Evolutionary conservation across 2,329 filamentous ascomycete genomes (phyloP).

Genomic region (Colletotrichum liaoningense): DNA sequence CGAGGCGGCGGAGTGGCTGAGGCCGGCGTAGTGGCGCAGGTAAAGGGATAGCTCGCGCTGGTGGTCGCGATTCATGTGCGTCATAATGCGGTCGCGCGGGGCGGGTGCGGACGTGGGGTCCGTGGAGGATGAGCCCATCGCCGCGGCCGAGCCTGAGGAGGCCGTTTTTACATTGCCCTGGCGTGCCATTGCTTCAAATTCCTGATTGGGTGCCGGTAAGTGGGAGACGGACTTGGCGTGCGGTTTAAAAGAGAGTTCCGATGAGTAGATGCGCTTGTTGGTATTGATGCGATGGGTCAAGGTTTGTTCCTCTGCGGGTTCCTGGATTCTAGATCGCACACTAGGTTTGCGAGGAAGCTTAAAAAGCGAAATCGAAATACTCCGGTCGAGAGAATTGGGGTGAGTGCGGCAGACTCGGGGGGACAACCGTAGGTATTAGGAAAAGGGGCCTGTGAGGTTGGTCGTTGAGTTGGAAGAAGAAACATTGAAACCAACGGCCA

Average conservation of each 20-base stretch:
- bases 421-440: not conserved
- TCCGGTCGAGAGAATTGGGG: not conserved
- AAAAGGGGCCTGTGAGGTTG: constrained; percentile 9
- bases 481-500: constrained; percentile 13
- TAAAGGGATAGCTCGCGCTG: constrained; percentile 79
- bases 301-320: not conserved
- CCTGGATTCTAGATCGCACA: not conserved
- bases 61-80: constrained; percentile 91
- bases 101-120: constrained; percentile 15
- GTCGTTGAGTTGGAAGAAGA: not conserved
- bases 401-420: not conserved
- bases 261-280: not conserved
- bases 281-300: not conserved
- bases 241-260: not conserved
- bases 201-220: not conserved
- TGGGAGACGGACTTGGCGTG: not conserved
- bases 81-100: constrained; percentile 60
- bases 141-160: not conserved
- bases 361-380: not conserved
- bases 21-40: constrained; percentile 76
- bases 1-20: constrained; percentile 66
- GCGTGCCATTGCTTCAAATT: not conserved
- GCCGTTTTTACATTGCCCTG: constrained; percentile 10
- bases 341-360: not conserved
- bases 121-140: not conserved